These are phyloP conservation scores for Neurospora crassa DNA, from an alignment of 2,329 filamentous ascomycete species.

Conservation along the genomic window DNA sequence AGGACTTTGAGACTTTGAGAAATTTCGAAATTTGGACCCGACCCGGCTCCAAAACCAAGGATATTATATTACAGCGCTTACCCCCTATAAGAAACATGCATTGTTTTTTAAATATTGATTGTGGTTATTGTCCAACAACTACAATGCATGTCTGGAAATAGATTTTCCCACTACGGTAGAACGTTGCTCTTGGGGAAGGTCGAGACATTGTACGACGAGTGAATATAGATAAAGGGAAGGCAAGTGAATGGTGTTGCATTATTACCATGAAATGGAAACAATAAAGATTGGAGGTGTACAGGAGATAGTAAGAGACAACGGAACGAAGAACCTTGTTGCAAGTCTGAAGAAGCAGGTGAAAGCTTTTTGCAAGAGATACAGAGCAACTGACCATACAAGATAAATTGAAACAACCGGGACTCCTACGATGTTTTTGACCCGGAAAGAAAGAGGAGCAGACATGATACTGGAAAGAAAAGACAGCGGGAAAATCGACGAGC, in stretches of 20 bases:
- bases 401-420: not conserved
- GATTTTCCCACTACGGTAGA: too few relatives aligned
- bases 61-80: too few relatives aligned
- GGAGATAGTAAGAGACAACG: not conserved
- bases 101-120: too few relatives aligned
- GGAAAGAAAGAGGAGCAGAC: not conserved
- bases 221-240: not conserved
- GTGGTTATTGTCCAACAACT: too few relatives aligned
- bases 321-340: not conserved
- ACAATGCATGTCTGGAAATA: too few relatives aligned
- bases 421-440: not conserved
- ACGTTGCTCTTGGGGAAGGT: too few relatives aligned
- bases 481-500: not conserved
- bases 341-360: not conserved
- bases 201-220: not conserved
- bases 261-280: not conserved
- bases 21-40: too few relatives aligned
- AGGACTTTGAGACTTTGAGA: too few relatives aligned
- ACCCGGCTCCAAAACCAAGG: too few relatives aligned
- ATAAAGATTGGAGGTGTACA: not conserved
- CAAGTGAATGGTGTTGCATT: not conserved
- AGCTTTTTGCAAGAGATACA: not conserved
- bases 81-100: too few relatives aligned
- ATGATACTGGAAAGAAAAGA: not conserved
- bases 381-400: not conserved